phyloP scores from a whole-genome alignment of 306 rosid species.

The Neltuma alba region DNA sequence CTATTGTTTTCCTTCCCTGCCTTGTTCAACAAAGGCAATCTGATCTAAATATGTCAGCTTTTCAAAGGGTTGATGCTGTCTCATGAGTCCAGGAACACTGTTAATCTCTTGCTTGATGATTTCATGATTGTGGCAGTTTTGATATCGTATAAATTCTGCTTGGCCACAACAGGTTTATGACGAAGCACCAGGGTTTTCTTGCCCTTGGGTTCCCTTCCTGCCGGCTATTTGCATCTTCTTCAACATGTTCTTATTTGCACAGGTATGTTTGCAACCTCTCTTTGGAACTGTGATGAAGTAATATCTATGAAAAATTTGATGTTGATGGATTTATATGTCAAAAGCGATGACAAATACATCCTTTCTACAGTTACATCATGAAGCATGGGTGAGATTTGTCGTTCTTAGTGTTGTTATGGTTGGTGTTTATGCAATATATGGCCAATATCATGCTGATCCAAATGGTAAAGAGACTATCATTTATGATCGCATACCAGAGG shows the following conservation, averaged over 20 bases:
- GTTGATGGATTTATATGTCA: constrained; percentile 6
- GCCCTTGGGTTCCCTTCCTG: constrained; percentile 86
- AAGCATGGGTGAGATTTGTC: constrained; percentile 95
- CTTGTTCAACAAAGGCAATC: constrained; percentile 11
- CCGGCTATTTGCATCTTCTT: constrained; percentile 86
- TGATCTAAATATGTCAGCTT: constrained; percentile 5
- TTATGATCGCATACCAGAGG: constrained; percentile 53
- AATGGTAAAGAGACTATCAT: constrained; percentile 53
- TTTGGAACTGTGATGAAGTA: not conserved
- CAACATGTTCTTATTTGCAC: constrained; percentile 90
- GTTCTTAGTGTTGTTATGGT: constrained; percentile 57
- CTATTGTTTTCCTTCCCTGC: constrained; percentile 33
- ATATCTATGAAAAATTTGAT: not conserved
- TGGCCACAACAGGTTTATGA: constrained; percentile 61
- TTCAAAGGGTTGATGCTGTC: constrained; percentile 1
- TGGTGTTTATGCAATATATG: constrained; percentile 83
- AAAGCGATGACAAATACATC: constrained; percentile 31
- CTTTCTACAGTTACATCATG: constrained; percentile 73
- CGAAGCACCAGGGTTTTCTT: constrained; percentile 79
- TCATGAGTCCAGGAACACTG: constrained; percentile 23
- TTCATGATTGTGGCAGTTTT: constrained; percentile 16
- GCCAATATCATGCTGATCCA: constrained; percentile 89
- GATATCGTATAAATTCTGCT: constrained; percentile 31
- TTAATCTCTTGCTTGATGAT: constrained; percentile 25
- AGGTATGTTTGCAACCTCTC: constrained; percentile 51